A percentile compares a stretch with the other conserved stretches of the same genome.
phyloP scores from a whole-genome alignment of 2,329 filamentous ascomycete genomes.

The Trichoderma hamatum region DNA sequence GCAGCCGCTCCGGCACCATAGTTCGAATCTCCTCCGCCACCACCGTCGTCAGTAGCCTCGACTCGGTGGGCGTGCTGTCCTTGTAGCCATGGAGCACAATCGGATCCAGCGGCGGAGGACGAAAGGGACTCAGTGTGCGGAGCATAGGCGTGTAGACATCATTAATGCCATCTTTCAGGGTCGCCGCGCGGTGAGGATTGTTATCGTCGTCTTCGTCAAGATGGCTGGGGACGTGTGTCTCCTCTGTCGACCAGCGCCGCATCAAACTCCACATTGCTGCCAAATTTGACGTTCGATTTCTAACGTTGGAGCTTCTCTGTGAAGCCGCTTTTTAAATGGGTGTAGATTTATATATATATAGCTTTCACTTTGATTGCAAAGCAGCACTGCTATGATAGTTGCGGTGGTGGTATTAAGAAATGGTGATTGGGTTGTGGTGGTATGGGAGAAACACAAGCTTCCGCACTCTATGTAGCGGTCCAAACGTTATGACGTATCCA shows the following conservation, averaged over 20 bases:
- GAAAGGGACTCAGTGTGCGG: conserved; percentile 75
- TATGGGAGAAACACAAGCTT: not conserved
- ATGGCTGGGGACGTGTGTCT: conserved; percentile 38
- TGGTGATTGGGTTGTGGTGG: not conserved
- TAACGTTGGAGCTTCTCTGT: not conserved
- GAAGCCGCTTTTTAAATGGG: not conserved
- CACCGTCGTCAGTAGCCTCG: conserved; percentile 68
- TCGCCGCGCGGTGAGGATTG: conserved; percentile 23
- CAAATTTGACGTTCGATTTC: not conserved
- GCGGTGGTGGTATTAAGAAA: not conserved
- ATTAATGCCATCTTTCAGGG: conserved; percentile 52
- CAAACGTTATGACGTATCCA: conserved; percentile 23
- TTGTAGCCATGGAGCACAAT: conserved; percentile 70
- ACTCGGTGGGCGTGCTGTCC: conserved; percentile 59
- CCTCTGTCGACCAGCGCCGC: conserved; percentile 64
- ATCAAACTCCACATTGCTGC: conserved; percentile 60
- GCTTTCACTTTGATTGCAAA: not conserved
- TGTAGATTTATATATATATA: not conserved
- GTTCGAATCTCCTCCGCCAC: conserved; percentile 92
- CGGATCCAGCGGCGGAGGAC: conserved; percentile 85
- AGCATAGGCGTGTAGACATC: conserved; percentile 56
- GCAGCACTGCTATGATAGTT: not conserved
- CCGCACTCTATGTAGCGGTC: not conserved
- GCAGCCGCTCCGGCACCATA: conserved; percentile 81
- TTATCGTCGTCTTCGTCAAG: conserved; percentile 33